A percentile compares a stretch with the other conserved stretches of the same genome.
phyloP scores from a whole-genome alignment of 2,329 filamentous ascomycete genomes.

The Sporothrix euskadiensis region DNA sequence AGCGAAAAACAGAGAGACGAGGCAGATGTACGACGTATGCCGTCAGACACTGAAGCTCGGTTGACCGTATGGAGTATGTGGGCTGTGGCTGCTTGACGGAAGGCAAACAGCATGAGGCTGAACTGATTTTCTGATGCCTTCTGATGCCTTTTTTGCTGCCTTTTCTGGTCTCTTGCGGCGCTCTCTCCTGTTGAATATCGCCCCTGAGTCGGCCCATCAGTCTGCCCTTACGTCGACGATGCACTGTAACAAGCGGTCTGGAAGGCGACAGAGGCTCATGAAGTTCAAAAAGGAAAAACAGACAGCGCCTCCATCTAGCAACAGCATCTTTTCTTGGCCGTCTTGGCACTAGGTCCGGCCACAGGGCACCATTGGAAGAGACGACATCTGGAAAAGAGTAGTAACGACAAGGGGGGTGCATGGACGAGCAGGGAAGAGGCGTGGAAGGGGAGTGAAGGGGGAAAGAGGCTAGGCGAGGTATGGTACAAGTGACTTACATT shows the following conservation, averaged over 20 bases:
- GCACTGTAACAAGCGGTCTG: constrained; percentile 5
- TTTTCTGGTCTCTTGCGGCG: not conserved
- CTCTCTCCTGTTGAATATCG: not conserved
- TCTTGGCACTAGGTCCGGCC: not conserved
- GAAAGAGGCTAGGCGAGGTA: not conserved
- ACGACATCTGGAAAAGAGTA: not conserved
- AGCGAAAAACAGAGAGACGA: not conserved
- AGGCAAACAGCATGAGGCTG: constrained; percentile 2
- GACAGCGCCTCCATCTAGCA: constrained; percentile 12
- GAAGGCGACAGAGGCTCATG: not conserved
- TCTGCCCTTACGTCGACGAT: constrained; percentile 6
- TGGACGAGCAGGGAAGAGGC: constrained; percentile 2
- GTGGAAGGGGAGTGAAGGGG: not conserved
- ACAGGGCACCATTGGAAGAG: not conserved
- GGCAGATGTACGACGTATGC: not conserved
- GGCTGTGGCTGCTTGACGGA: not conserved
- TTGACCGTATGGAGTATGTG: not conserved
- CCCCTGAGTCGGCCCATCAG: not conserved
- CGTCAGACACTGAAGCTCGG: not conserved
- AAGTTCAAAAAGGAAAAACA: not conserved
- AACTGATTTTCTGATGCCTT: not conserved
- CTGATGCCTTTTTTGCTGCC: too few species aligned
- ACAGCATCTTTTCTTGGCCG: not conserved
- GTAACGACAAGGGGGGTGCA: constrained; percentile 5
- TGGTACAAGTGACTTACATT: not conserved